Evolutionary conservation across 495 filamentous ascomycete genomes (phyloP).

Genomic region (Penicillium angulare): DNA sequence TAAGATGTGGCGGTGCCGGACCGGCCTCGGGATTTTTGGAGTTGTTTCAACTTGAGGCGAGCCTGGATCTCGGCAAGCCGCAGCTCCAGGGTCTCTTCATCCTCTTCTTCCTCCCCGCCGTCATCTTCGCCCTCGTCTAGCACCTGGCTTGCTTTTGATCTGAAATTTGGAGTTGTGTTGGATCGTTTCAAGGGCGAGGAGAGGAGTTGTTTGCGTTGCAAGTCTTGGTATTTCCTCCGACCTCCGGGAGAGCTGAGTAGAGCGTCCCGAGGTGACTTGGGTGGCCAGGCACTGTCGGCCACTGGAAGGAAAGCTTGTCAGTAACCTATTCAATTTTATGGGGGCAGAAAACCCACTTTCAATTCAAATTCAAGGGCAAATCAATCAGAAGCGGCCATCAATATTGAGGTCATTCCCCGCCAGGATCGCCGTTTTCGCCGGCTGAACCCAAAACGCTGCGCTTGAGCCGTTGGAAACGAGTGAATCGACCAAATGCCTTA

Average conservation of each 20-base stretch:
- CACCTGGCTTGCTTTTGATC: constrained; percentile 31
- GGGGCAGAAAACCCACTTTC: constrained; percentile 2
- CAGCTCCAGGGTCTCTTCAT: constrained; percentile 85
- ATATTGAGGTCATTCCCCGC: constrained; percentile 21
- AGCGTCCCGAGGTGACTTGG: constrained; percentile 79
- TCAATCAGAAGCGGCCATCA: constrained; percentile 5
- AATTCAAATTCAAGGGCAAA: constrained; percentile 1
- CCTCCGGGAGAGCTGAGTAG: constrained; percentile 80
- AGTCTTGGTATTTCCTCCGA: constrained; percentile 64
- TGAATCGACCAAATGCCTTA: neutral
- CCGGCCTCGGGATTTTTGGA: constrained; percentile 59
- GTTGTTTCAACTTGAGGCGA: constrained; percentile 80
- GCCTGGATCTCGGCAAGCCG: constrained; percentile 84
- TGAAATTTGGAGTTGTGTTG: constrained; percentile 38
- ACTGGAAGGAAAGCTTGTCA: constrained; percentile 17
- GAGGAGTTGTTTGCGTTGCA: constrained; percentile 60
- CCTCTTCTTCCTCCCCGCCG: constrained; percentile 70
- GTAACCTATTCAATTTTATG: neutral
- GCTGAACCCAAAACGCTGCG: constrained; percentile 5
- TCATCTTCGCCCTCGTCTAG: constrained; percentile 40
- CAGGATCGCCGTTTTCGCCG: constrained; percentile 16
- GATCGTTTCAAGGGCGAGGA: constrained; percentile 62
- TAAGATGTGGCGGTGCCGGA: constrained; percentile 24
- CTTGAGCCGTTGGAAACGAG: neutral
- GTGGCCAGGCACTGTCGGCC: constrained; percentile 73